Percentiles rank a stretch among this genome's conserved stretches.
phyloP scores from a whole-genome alignment of 768 basidiomycete species.

The Suillus alpinus region DNA sequence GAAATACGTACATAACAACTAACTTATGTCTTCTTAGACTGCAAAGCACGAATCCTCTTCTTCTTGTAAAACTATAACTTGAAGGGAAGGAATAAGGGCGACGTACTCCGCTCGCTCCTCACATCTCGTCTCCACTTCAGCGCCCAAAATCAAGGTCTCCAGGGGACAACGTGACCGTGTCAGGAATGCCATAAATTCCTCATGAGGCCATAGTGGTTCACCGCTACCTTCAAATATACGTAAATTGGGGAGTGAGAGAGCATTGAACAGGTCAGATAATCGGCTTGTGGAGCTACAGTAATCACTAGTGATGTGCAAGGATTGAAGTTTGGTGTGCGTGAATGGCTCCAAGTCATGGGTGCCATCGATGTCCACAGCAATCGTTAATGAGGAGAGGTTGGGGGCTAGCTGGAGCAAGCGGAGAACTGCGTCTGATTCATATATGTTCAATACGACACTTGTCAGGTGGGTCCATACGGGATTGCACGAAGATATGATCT shows the following conservation, averaged over 20 bases:
- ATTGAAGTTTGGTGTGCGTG: constrained; percentile 11
- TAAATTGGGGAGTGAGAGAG: background rate
- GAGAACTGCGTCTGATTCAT: constrained; percentile 2
- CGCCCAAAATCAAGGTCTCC: constrained; percentile 18
- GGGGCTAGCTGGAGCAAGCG: constrained; percentile 19
- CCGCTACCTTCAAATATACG: background rate
- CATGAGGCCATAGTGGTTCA: no score
- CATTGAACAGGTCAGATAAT: background rate
- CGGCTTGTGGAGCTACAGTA: background rate
- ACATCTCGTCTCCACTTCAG: constrained; percentile 12
- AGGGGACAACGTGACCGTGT: constrained; percentile 18
- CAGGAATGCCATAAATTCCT: constrained; percentile 15
- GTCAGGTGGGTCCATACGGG: constrained; percentile 20
- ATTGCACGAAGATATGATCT: constrained; percentile 8
- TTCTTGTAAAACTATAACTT: background rate
- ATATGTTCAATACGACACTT: constrained; percentile 3
- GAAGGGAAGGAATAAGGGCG: constrained; percentile 17
- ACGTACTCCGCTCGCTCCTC: constrained; percentile 11
- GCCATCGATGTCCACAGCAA: constrained; percentile 1
- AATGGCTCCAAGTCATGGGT: background rate
- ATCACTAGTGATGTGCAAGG: constrained; percentile 10
- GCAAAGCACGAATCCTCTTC: no score
- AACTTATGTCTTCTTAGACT: no score
- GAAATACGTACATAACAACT: no score
- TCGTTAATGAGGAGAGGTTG: constrained; percentile 13